Percentiles rank a stretch among this genome's conserved stretches.
phyloP scores from a whole-genome alignment of 306 rosid genomes.

The Lathyrus oleraceus region DNA sequence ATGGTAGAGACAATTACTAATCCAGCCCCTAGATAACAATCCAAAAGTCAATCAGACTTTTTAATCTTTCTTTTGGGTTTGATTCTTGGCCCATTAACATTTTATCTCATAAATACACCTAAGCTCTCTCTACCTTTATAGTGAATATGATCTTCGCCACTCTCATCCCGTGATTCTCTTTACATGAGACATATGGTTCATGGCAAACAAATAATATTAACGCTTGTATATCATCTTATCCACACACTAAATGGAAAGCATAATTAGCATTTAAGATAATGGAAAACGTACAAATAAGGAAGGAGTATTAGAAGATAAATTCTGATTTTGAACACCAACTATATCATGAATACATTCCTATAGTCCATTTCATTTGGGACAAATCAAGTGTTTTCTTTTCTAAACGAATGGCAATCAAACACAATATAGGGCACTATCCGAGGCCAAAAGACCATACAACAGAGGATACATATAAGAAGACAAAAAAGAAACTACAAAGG shows the following conservation, averaged over 20 bases:
- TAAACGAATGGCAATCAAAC: constrained; percentile 31
- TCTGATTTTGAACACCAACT: constrained; percentile 36
- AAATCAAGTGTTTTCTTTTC: constrained; percentile 32
- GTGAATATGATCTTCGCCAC: too few species aligned
- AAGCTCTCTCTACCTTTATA: too few species aligned
- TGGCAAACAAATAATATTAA: too few species aligned
- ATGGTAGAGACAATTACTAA: too few species aligned
- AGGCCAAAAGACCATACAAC: constrained; percentile 20
- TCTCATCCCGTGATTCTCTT: too few species aligned
- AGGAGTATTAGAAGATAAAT: constrained; percentile 1
- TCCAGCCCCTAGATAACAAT: too few species aligned
- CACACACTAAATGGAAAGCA: neutral
- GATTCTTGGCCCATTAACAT: too few species aligned
- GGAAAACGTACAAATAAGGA: constrained; percentile 4
- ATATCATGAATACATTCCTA: constrained; percentile 34
- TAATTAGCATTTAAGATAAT: neutral
- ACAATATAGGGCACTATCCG: constrained; percentile 7
- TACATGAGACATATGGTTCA: too few species aligned
- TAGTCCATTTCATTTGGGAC: constrained; percentile 33
- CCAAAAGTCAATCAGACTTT: too few species aligned
- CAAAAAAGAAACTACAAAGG: constrained; percentile 21
- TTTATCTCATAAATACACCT: too few species aligned
- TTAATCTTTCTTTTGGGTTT: too few species aligned
- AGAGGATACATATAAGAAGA: constrained; percentile 6
- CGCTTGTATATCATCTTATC: too few species aligned